Evolutionary conservation across 2,329 filamentous ascomycete genomes (phyloP), one percentile per base, ranked within the genome.

Genomic region (Penicillium sp.): DNA sequence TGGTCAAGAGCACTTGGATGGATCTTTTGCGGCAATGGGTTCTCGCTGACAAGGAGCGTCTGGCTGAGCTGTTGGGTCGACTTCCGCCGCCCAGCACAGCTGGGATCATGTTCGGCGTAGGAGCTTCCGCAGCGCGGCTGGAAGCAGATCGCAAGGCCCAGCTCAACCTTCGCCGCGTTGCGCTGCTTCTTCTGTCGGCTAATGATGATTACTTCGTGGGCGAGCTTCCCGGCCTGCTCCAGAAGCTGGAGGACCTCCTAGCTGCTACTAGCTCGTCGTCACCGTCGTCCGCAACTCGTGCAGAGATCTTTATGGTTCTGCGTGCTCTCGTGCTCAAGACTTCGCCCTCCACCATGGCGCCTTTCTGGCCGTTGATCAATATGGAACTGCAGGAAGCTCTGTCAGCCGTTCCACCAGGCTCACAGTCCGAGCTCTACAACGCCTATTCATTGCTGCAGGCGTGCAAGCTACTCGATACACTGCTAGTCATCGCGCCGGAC

Each of bases 71-170:
- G 3, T 72, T 97, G 7, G 78, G 81, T 32, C 86, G 89, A 18
- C 81, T 98, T 54, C 84, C 84, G 5, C 81, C 91, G 3, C 93
- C 93, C 5, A 89, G 91, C 1, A 92, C 91, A 12, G 93, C 95
- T 0, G 93, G 93, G 7, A 95, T 98, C 59, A 92, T 98, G 66
- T 98, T 98, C 64, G 93, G 93, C n/a, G 93, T 98, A 0, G 95
- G 95, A 9, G 93, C 93, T 6, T 90, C 89, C 20, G 95, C 91
- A 38, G 93, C 93, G 31, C 81, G 93, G 50, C 81, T 95, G n/a
- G 93, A 98, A 71, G 90, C 95, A 5, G 93, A 98, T 69, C 86
- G 91, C 50, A 93, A 87, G 71, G 90, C 91, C 1, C 92, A 97
- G 70, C 79, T 95, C 27, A 95, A 90, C 56, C 79, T 98, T 15